Base-by-base conservation (phyloP, 345 rosid species). In the Ailanthus altissimus region DNA sequence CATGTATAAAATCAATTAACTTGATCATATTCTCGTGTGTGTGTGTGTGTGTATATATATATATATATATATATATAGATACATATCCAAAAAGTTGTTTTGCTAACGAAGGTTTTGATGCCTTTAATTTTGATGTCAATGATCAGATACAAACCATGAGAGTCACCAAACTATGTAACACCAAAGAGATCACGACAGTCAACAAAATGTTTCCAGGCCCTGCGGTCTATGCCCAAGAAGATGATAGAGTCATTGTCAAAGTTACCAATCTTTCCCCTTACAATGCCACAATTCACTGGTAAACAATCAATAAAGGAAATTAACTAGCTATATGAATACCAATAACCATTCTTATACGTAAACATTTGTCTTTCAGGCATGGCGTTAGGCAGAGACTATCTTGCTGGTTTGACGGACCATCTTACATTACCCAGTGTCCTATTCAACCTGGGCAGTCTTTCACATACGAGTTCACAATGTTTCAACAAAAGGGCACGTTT, bases 401-500 rank as follows among this genome's bases (percentile, higher is more conserved):
- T 6, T 90, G 97, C 82, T 94, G 97, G 98, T 91, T 83, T 57
- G 98, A 92, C 74, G 97, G 97, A 65, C 96, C 98, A 6, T 85
- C 98, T 8, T 92, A 94, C 80, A 89, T 94, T 53, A 94, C 97
- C 18, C 98, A 94, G 67, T 94, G 97, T 75, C 97, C 97, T 4
- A 91, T 92, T 57, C 91, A 87, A 79, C 77, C 90, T 2, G 96
- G 98, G 11, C 91, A 91, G 63, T 85, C 82, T 74, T 92, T 90
- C 84, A 91, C 94, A 2, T 88, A 92, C 50, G 86, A 90, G 81
- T 94, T 94, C 83, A 90, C 87, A 7, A 57, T 94, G 83, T 83
- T 81, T 77, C 78, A 85, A 63, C 98, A 94, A 77, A 91, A 84
- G 83, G 98, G 94, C 66, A 92, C 98, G 0, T 84, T 90, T 71